Conservation (phyloP, 2,329 filamentous ascomycete species). For the Beauveria sp. region DNA sequence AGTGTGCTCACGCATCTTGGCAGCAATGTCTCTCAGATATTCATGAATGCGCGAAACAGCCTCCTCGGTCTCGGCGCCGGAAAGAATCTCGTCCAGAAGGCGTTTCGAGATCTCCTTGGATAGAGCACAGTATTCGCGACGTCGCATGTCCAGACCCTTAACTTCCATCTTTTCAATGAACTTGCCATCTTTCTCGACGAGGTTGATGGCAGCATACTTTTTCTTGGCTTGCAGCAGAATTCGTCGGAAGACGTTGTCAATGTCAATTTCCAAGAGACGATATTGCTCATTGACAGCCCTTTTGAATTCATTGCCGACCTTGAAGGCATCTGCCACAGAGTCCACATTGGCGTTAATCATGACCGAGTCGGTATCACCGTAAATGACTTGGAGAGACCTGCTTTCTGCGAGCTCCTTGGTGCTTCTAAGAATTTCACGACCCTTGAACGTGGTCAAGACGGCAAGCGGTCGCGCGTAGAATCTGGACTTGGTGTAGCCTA, state of each 20-base stretch:
- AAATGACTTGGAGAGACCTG: slow-evolving; percentile 88
- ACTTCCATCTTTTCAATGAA: slow-evolving; percentile 93
- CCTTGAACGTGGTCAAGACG: slow-evolving; percentile 93
- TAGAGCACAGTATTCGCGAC: slow-evolving; percentile 90
- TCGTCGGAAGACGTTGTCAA: slow-evolving; percentile 93
- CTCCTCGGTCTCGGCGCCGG: slow-evolving; percentile 82
- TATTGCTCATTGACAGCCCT: slow-evolving; percentile 91
- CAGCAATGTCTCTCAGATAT: slow-evolving; percentile 75
- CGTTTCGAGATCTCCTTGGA: slow-evolving; percentile 91
- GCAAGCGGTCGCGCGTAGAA: slow-evolving; percentile 95
- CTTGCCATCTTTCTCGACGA: slow-evolving; percentile 82
- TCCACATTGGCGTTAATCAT: slow-evolving; percentile 99
- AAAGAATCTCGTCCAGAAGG: slow-evolving; percentile 89
- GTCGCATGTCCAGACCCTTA: slow-evolving; percentile 96
- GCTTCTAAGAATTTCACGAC: slow-evolving; percentile 90
- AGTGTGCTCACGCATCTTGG: slow-evolving; percentile 74
- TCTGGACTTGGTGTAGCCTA: slow-evolving; percentile 92
- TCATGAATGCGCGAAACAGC: slow-evolving; percentile 89
- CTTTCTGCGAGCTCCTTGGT: slow-evolving; percentile 94
- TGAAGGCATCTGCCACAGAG: slow-evolving; percentile 81
- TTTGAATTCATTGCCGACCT: slow-evolving; percentile 92
- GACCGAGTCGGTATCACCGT: slow-evolving; percentile 97
- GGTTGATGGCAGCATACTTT: slow-evolving; percentile 96
- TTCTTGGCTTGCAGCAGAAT: slow-evolving; percentile 96
- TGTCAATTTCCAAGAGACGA: slow-evolving; percentile 89